Evolutionary conservation across 768 basidiomycete genomes (phyloP), one percentile per base, ranked within the genome.

Genomic region (Rhizopogon vulgaris): DNA sequence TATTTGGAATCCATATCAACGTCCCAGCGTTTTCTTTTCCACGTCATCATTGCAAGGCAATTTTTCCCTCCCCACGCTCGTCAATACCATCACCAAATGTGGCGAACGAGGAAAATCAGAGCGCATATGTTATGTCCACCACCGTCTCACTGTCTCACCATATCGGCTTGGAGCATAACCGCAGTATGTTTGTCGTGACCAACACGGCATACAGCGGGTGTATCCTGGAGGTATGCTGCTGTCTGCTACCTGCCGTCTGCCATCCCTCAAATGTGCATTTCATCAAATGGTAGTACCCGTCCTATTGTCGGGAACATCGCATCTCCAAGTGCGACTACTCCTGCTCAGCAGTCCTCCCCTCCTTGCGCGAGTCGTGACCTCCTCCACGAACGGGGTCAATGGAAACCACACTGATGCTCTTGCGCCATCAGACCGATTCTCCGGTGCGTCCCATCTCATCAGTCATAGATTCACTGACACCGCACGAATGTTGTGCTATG

Each of bases 1-100:
- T n/a, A n/a, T n/a, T n/a, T n/a, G n/a, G 87, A 80, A 80, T 55
- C 75, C 86, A 1, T 94, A 86, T 61, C 87, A 93, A 62, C 73
- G 82, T 5, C 73, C 76, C n/a, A 0, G 78, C 79, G 0, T 66
- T 75, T 0, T 70, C 89, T 0, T 79, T 79, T 34, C 67, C 83
- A 2, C 79, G 82, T 48, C 77, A 84, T 46, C 73, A 85, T 41
- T 90, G 86, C 78, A 85, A 84, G 58, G 76, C 75, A 47, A 69
- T 87, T 6, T 68, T 79, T 9, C 71, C 76, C 18, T 60, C 71
- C 4, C 68, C 69, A 14, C 57, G 60, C 38, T 52, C 70, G 34
- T 59, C 71, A 41, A 58, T 69, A 41, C 61, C 71, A 45, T 37
- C 37, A 49, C 24, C 30, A 14, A 50, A 58, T 41, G 32, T 41